Evolutionary conservation across 768 basidiomycete genomes (phyloP).

Genomic region (Rhodosporidiobolus odoratus): DNA sequence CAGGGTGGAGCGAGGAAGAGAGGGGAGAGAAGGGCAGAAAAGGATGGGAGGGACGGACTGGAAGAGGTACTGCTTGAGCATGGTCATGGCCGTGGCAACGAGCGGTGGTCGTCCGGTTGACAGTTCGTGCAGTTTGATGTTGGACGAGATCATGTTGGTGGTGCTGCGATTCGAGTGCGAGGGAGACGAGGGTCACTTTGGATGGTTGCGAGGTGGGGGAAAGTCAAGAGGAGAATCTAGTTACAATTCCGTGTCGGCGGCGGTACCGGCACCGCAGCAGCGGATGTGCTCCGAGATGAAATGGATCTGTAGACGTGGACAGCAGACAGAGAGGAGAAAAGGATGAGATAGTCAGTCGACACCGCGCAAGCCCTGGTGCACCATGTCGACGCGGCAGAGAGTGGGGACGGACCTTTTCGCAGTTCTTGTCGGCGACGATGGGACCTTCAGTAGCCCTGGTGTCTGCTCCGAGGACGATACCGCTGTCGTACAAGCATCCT

Average conservation of each 20-base stretch:
- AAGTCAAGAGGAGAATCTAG: conserved; percentile 9
- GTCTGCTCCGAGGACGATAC: conserved; percentile 91
- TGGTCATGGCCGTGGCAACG: conserved; percentile 97
- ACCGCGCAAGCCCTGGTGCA: background rate
- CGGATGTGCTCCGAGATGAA: conserved; percentile 91
- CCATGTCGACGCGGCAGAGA: background rate
- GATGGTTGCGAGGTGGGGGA: background rate
- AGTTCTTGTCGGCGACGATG: conserved; percentile 99
- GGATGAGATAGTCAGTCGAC: background rate
- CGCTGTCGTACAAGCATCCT: conserved; percentile 78
- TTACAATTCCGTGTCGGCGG: conserved; percentile 90
- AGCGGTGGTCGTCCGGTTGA: conserved; percentile 85
- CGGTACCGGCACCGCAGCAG: conserved; percentile 97
- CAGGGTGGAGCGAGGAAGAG: background rate
- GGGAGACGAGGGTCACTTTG: background rate
- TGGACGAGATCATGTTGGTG: conserved; percentile 89
- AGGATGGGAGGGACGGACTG: conserved; percentile 56
- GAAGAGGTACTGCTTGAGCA: conserved; percentile 95
- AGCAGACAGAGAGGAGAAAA: conserved; percentile 8
- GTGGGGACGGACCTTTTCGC: conserved; percentile 74
- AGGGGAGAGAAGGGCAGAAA: background rate
- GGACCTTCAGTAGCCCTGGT: conserved; percentile 92
- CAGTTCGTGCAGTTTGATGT: conserved; percentile 86
- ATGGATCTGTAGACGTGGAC: conserved; percentile 65
- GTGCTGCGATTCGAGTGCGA: conserved; percentile 38